Conservation (phyloP, 2,329 filamentous ascomycete species). For the Fusarium lateritium region DNA sequence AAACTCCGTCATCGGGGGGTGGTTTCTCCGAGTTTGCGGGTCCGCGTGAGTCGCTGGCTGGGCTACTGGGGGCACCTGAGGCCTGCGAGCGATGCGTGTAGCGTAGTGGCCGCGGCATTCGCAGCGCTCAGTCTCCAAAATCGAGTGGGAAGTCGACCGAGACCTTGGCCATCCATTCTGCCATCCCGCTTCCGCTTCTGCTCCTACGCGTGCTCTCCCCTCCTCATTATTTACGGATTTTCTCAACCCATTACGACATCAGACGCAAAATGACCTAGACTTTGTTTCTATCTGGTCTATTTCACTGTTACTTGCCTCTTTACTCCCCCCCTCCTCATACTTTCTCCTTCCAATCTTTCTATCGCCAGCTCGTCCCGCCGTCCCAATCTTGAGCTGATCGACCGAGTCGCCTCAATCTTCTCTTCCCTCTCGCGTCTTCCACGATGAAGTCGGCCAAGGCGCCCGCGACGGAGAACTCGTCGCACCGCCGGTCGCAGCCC, state of each 20-base stretch:
- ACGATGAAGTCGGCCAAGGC: constrained; percentile 71
- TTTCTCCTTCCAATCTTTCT: constrained; percentile 33
- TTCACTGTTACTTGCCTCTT: constrained; percentile 42
- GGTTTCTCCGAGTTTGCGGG: constrained; percentile 44
- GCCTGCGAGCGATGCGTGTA: constrained; percentile 8
- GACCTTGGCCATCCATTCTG: constrained; percentile 27
- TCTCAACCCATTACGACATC: constrained; percentile 34
- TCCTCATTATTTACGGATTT: constrained; percentile 36
- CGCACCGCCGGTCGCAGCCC: constrained; percentile 73
- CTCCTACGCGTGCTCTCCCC: constrained; percentile 45
- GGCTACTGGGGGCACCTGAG: constrained; percentile 41
- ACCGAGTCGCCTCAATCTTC: constrained; percentile 39
- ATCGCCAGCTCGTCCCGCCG: constrained; percentile 43
- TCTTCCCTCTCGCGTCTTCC: constrained; percentile 36
- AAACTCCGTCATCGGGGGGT: constrained; percentile 43
- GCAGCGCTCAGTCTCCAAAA: constrained; percentile 47
- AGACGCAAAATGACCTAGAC: constrained; percentile 48
- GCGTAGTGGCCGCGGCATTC: constrained; percentile 37
- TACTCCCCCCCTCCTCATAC: constrained; percentile 20
- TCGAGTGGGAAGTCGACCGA: constrained; percentile 35
- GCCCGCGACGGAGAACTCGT: constrained; percentile 58
- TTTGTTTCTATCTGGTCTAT: constrained; percentile 35
- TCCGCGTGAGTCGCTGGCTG: constrained; percentile 28
- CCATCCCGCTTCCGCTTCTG: constrained; percentile 43
- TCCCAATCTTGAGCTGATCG: constrained; percentile 39